A percentile compares a stretch with the other conserved stretches of the same genome.
phyloP scores from a whole-genome alignment of 495 filamentous ascomycete species.

The Podospora bellae-mahoneyi region DNA sequence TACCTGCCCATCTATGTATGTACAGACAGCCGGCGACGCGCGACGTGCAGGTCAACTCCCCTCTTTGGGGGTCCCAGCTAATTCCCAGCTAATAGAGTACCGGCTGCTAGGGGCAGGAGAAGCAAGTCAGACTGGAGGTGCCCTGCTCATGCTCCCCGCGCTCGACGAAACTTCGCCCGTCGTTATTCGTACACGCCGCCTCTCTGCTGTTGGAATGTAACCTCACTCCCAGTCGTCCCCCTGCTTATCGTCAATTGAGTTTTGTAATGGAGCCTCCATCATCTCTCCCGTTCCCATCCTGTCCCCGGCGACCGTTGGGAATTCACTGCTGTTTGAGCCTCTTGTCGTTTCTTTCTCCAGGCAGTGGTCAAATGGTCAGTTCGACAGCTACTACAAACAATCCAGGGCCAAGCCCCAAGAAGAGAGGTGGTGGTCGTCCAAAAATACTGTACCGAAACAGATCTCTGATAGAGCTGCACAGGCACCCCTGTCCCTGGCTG shows the following conservation, averaged over 20 bases:
- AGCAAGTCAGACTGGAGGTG: neutral
- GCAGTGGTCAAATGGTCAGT: too few species aligned
- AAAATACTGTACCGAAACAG: neutral
- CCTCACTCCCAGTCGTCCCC: neutral
- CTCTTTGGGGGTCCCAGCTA: neutral
- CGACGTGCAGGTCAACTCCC: neutral
- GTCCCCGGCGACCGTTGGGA: neutral
- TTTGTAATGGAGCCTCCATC: neutral
- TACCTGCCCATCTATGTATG: too few species aligned
- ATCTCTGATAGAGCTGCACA: slow-evolving; percentile 5
- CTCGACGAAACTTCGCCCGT: neutral
- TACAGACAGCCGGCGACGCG: neutral
- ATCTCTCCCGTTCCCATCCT: neutral
- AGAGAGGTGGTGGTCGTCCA: neutral
- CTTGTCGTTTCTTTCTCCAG: neutral
- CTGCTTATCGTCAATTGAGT: neutral
- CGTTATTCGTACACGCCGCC: neutral
- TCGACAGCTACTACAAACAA: neutral
- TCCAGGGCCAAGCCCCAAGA: neutral
- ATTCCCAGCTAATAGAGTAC: neutral
- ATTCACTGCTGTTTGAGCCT: neutral
- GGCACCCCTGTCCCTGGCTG: neutral
- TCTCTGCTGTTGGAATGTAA: slow-evolving; percentile 1
- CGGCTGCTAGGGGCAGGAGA: neutral
- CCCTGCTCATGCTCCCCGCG: neutral